These are phyloP conservation scores for Fusarium phyllophilum DNA, from an alignment of 2,329 filamentous ascomycete genomes.

Conservation along the genomic window DNA sequence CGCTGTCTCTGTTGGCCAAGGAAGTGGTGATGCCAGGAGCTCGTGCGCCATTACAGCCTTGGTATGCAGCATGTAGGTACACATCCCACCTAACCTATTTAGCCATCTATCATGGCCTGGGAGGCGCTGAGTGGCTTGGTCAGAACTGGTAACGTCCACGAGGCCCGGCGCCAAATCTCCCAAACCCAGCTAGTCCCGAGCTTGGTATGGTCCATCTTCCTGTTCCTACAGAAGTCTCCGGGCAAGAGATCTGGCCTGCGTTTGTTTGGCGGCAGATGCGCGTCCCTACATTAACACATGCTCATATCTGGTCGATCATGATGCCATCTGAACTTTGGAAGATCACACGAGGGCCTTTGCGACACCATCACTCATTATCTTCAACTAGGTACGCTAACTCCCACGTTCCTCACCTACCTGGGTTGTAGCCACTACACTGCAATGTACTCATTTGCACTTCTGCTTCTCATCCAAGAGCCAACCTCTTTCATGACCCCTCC, in stretches of 20 bases:
- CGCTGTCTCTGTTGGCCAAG: constrained; percentile 6
- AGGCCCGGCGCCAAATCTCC: constrained; percentile 38
- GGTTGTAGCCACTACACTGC: not conserved
- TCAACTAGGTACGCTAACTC: not conserved
- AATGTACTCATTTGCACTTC: constrained; percentile 3
- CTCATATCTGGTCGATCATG: constrained; percentile 28
- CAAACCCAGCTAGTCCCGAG: constrained; percentile 33
- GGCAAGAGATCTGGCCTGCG: constrained; percentile 32
- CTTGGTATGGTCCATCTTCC: constrained; percentile 26
- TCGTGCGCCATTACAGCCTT: constrained; percentile 28
- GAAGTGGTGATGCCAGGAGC: constrained; percentile 21
- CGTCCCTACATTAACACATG: constrained; percentile 36
- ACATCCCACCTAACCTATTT: constrained; percentile 23
- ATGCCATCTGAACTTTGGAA: constrained; percentile 29
- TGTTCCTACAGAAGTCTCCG: constrained; percentile 37
- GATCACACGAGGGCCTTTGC: constrained; percentile 27
- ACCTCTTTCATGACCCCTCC: constrained; percentile 20
- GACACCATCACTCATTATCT: constrained; percentile 24
- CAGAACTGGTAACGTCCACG: constrained; percentile 37
- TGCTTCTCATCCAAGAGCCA: constrained; percentile 4
- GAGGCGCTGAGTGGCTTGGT: constrained; percentile 39
- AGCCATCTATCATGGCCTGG: constrained; percentile 18
- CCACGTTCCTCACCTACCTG: not conserved
- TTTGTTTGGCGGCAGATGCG: constrained; percentile 42
- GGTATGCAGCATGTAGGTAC: constrained; percentile 39